A percentile compares a stretch with the other conserved stretches of the same genome.
Conservation (phyloP, 495 filamentous ascomycete genomes). For the Lasiosphaeriaceae sp. region DNA sequence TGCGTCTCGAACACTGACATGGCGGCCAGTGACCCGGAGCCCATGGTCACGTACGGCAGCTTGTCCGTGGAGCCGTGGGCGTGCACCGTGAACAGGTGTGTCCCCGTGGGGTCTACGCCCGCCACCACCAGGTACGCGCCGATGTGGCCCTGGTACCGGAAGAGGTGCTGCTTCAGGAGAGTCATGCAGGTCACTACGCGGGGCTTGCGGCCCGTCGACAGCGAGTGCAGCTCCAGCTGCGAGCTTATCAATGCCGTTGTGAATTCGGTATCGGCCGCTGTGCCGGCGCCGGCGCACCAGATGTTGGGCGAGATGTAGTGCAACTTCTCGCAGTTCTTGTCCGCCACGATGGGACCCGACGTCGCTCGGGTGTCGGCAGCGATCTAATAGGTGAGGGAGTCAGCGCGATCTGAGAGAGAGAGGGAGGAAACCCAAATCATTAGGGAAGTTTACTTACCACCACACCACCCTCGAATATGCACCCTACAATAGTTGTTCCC, state of each 20-base stretch:
- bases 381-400: conserved; percentile 53
- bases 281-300: conserved; percentile 99
- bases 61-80: conserved; percentile 98
- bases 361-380: conserved; percentile 98
- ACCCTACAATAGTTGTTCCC: conserved; percentile 98
- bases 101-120: conserved; percentile 93
- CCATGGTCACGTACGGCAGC: conserved; percentile 99
- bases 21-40: conserved; percentile 88
- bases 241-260: conserved; percentile 98
- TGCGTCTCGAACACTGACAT: conserved; percentile 98
- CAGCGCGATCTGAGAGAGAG: not conserved
- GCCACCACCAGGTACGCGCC: conserved; percentile 98
- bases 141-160: conserved; percentile 96
- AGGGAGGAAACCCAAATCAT: not conserved
- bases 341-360: conserved; percentile 94
- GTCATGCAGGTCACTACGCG: conserved; percentile 99
- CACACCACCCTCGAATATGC: conserved; percentile 93
- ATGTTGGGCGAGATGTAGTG: conserved; percentile 99
- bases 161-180: conserved; percentile 98
- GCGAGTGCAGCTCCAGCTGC: conserved; percentile 91
- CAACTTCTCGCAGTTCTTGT: conserved; percentile 99
- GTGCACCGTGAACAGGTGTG: conserved; percentile 97
- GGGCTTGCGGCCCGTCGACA: conserved; percentile 92
- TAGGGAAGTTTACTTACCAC: conserved; percentile 56
- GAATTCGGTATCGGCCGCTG: conserved; percentile 98